Conservation (phyloP, 116 monocot genomes). For the Phalaenopsis hybrid region DNA sequence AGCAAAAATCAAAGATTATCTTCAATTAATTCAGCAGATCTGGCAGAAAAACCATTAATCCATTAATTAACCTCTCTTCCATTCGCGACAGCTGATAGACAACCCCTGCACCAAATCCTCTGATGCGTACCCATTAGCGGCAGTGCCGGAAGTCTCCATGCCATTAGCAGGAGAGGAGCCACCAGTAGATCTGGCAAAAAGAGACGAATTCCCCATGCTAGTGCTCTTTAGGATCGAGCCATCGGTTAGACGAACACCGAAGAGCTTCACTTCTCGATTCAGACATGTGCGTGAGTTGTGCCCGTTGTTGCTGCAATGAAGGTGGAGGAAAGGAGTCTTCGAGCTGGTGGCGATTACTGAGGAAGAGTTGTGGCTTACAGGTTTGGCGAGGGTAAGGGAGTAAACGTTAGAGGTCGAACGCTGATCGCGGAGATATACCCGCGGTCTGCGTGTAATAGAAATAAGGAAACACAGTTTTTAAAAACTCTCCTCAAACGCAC, state of each 20-base stretch:
- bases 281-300: slow-evolving; percentile 87
- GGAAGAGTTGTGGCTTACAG: background rate
- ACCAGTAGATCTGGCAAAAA: slow-evolving; percentile 34
- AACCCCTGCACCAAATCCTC: slow-evolving; percentile 56
- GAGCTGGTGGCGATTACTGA: background rate
- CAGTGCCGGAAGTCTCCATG: slow-evolving; percentile 17
- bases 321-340: background rate
- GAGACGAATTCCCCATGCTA: slow-evolving; percentile 74
- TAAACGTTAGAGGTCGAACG: no score
- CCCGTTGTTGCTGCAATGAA: slow-evolving; percentile 66
- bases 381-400: no score
- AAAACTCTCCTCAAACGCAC: no score
- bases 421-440: no score
- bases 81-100: slow-evolving; percentile 55
- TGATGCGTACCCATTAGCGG: slow-evolving; percentile 61
- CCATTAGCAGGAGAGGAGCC: slow-evolving; percentile 41
- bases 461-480: no score
- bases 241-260: slow-evolving; percentile 77
- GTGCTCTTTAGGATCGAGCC: slow-evolving; percentile 69
- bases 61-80: slow-evolving; percentile 53
- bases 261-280: slow-evolving; percentile 57
- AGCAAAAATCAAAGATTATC: no score
- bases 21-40: no score
- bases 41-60: background rate
- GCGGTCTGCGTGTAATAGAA: no score